Evolutionary conservation across 257 asterid genomes (phyloP).

Genomic region (Ilex asprella): DNA sequence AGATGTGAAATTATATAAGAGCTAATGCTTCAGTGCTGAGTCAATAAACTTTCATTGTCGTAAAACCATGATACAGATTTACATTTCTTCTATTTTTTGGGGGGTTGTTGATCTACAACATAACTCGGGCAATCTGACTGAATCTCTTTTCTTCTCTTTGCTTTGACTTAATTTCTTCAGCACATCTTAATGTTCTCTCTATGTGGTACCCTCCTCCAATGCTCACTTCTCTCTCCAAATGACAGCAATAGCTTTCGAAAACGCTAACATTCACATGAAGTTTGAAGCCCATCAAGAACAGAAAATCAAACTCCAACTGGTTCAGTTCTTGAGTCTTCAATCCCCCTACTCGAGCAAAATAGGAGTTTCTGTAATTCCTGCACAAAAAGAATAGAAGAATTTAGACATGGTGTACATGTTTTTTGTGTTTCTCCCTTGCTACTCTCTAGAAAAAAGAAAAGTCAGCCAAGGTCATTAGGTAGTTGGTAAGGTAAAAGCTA

Average conservation of each 20-base stretch:
- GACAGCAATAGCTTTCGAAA: constrained; percentile 81
- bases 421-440: too few species aligned
- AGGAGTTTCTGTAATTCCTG: constrained; percentile 93
- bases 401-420: background rate
- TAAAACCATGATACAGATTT: too few species aligned
- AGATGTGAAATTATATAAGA: too few species aligned
- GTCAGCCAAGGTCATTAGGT: too few species aligned
- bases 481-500: too few species aligned
- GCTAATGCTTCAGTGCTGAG: too few species aligned
- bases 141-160: constrained; percentile 32
- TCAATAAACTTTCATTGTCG: too few species aligned
- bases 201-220: constrained; percentile 92
- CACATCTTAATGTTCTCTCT: constrained; percentile 87
- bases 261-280: constrained; percentile 91
- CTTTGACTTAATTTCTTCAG: constrained; percentile 69
- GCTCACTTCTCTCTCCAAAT: constrained; percentile 92
- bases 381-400: constrained; percentile 1
- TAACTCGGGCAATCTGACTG: constrained; percentile 27
- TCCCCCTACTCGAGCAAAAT: constrained; percentile 93
- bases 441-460: too few species aligned
- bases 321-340: constrained; percentile 55
- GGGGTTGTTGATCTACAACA: constrained; percentile 15
- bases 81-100: too few species aligned
- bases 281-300: constrained; percentile 80
- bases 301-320: constrained; percentile 54